Conservation (phyloP, 257 asterid genomes). For the Solanum sejunctum region DNA sequence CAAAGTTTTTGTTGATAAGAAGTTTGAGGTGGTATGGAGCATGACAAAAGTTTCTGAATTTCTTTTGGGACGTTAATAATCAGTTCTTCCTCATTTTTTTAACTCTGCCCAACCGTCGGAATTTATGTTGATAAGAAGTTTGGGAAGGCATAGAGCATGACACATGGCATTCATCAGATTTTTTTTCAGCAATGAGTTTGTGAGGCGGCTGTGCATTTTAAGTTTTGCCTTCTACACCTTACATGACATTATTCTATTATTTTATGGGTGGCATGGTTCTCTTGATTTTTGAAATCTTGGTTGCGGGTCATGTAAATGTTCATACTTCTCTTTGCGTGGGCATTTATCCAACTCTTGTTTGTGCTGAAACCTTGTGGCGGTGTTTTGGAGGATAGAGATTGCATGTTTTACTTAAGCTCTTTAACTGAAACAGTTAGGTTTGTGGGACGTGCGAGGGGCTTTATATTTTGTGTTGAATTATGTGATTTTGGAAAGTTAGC, state of each 20-base stretch:
- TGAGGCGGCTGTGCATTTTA: background rate
- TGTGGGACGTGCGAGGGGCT: background rate
- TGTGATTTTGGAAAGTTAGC: background rate
- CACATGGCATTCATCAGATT: background rate
- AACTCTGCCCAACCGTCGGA: background rate
- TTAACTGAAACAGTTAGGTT: background rate
- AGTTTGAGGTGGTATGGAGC: background rate
- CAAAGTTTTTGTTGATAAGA: background rate
- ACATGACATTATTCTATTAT: background rate
- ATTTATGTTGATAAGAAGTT: background rate
- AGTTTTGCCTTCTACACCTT: background rate
- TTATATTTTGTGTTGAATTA: background rate
- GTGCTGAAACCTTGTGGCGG: background rate
- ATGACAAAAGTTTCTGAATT: background rate
- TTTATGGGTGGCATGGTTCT: background rate
- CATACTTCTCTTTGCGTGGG: background rate
- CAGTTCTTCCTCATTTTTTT: background rate
- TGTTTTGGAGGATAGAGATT: background rate
- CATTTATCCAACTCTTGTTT: background rate
- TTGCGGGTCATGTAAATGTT: background rate
- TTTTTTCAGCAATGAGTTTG: background rate
- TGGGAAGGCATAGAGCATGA: background rate
- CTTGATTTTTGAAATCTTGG: background rate
- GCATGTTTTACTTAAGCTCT: background rate
- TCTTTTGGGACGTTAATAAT: background rate